Percentiles rank a stretch among this genome's conserved stretches.
phyloP scores from a whole-genome alignment of 2,329 filamentous ascomycete species.

The Aspergillus pseudoviridinutans region DNA sequence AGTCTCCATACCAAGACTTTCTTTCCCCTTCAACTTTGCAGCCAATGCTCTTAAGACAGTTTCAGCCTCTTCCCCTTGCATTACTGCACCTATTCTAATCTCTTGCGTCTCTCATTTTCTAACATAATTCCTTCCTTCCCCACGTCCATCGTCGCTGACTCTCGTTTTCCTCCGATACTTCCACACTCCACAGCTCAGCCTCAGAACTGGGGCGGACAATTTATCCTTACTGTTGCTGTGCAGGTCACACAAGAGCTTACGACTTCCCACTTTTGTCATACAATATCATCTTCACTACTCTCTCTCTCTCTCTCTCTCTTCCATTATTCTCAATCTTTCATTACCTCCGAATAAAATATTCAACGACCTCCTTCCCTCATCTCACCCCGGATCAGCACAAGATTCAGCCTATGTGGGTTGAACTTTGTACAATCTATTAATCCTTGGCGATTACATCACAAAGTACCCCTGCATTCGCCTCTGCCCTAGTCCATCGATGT shows the following conservation, averaged over 20 bases:
- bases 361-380: no score
- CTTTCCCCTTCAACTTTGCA: not conserved
- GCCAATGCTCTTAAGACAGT: not conserved
- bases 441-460: not conserved
- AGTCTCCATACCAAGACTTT: not conserved
- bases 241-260: not conserved
- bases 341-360: not conserved
- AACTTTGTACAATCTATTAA: not conserved
- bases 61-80: not conserved
- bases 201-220: not conserved
- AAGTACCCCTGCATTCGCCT: not conserved
- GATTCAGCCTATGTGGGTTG: not conserved
- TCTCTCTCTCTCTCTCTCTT: not conserved
- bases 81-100: not conserved
- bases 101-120: not conserved
- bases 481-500: slow-evolving; percentile 16
- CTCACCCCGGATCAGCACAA: not conserved
- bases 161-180: not conserved
- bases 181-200: not conserved
- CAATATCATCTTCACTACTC: not conserved
- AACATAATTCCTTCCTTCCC: not conserved
- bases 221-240: not conserved
- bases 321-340: not conserved
- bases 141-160: not conserved
- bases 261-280: not conserved